These are phyloP conservation scores for Epichloe hybrida DNA, from an alignment of 2,329 filamentous ascomycete species.

Conservation along the genomic window DNA sequence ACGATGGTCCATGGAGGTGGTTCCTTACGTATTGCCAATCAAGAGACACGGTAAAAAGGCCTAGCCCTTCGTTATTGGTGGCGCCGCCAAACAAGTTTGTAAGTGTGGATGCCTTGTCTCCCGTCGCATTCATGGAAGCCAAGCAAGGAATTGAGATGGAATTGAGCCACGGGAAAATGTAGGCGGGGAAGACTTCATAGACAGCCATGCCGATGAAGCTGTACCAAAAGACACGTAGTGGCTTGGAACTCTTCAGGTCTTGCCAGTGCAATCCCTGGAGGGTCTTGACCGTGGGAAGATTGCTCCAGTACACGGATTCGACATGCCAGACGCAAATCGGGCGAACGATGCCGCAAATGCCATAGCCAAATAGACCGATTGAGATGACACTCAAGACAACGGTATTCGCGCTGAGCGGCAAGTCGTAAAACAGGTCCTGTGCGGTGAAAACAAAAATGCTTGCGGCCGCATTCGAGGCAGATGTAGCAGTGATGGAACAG, in stretches of 20 bases:
- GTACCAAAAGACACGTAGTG: conserved; percentile 38
- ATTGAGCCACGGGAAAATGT: conserved; percentile 42
- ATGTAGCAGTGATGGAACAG: conserved; percentile 38
- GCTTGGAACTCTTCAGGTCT: conserved; percentile 33
- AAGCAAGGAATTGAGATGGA: conserved; percentile 40
- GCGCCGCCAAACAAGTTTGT: conserved; percentile 26
- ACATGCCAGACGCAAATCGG: conserved; percentile 42
- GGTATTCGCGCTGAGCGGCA: conserved; percentile 30
- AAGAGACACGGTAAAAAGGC: conserved; percentile 25
- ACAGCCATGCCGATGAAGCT: conserved; percentile 32
- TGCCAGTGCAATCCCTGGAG: conserved; percentile 43
- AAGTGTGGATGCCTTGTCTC: neutral
- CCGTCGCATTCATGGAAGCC: conserved; percentile 27
- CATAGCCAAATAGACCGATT: conserved; percentile 42
- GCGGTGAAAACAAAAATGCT: conserved; percentile 27
- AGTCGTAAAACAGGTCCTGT: conserved; percentile 37
- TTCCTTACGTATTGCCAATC: conserved; percentile 28
- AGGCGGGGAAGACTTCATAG: conserved; percentile 41
- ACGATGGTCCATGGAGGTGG: no score
- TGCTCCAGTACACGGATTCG: conserved; percentile 43
- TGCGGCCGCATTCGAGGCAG: conserved; percentile 32
- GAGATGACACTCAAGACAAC: conserved; percentile 35
- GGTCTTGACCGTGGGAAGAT: conserved; percentile 36
- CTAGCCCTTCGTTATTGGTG: conserved; percentile 22
- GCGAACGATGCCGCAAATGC: conserved; percentile 37